phyloP scores from a whole-genome alignment of 225 moss, liverwort and hornwort species.

The Asterella californica region DNA sequence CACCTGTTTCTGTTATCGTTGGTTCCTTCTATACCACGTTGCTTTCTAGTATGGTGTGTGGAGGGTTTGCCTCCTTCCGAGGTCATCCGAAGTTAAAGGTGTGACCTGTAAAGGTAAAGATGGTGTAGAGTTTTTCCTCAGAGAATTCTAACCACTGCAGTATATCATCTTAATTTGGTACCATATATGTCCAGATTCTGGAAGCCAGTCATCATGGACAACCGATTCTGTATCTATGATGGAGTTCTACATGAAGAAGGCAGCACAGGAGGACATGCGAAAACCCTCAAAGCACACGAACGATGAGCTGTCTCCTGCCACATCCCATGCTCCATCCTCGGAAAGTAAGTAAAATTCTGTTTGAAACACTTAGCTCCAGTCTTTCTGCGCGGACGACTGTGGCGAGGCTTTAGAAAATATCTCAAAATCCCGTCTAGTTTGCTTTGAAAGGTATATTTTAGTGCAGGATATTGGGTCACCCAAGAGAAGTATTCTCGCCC shows the following conservation, averaged over 20 bases:
- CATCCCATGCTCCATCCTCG: conserved; percentile 52
- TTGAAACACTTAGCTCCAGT: background rate
- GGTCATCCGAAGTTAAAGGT: background rate
- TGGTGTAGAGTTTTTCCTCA: background rate
- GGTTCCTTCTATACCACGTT: too few relatives aligned
- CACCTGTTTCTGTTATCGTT: too few relatives aligned
- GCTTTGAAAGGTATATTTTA: background rate
- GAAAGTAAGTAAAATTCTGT: conserved; percentile 38
- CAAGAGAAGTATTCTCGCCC: background rate
- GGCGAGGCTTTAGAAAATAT: background rate
- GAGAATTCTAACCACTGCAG: background rate
- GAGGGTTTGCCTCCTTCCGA: background rate
- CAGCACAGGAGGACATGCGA: conserved; percentile 87
- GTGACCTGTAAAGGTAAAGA: background rate
- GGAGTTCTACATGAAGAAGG: conserved; percentile 99
- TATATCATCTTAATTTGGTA: background rate
- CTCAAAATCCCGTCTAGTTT: background rate
- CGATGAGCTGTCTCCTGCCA: conserved; percentile 81
- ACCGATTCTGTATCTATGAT: conserved; percentile 99
- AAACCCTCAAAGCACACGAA: conserved; percentile 77
- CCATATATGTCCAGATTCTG: conserved; percentile 20
- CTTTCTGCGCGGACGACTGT: background rate
- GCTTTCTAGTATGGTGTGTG: background rate
- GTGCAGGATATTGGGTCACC: background rate
- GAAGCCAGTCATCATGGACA: conserved; percentile 50